Evolutionary conservation across 2,329 filamentous ascomycete species (phyloP).

Genomic region (Metarhizium album): DNA sequence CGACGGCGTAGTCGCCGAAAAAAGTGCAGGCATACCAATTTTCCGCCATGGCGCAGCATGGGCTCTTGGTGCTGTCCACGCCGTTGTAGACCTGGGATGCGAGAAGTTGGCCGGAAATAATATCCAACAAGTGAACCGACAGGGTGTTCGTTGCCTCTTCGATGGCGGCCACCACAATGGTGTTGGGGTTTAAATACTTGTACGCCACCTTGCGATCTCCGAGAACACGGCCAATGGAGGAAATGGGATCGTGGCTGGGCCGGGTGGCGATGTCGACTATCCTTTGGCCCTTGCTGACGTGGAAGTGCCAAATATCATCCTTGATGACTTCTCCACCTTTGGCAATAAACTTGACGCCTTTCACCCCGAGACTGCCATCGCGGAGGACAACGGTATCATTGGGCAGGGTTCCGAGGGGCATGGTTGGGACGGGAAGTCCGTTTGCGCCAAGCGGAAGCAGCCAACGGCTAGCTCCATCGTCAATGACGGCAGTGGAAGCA

Average conservation of each 20-base stretch:
- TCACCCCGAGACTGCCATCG: slow-evolving; percentile 36
- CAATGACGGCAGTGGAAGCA: slow-evolving; percentile 38
- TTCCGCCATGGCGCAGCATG: slow-evolving; percentile 73
- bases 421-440: slow-evolving; percentile 33
- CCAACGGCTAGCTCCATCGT: slow-evolving; percentile 40
- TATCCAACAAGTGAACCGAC: slow-evolving; percentile 72
- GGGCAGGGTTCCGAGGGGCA: slow-evolving; percentile 35
- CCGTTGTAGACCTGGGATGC: slow-evolving; percentile 59
- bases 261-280: slow-evolving; percentile 59
- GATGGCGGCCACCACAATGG: slow-evolving; percentile 62
- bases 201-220: slow-evolving; percentile 89
- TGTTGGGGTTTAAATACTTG: slow-evolving; percentile 91
- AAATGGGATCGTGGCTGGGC: slow-evolving; percentile 72
- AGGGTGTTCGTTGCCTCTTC: slow-evolving; percentile 48
- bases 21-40: slow-evolving; percentile 94
- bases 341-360: slow-evolving; percentile 41
- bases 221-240: slow-evolving; percentile 88
- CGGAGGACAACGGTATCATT: slow-evolving; percentile 45
- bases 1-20: slow-evolving; percentile 48
- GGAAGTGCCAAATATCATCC: slow-evolving; percentile 61
- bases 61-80: slow-evolving; percentile 62
- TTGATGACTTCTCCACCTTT: slow-evolving; percentile 30
- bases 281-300: slow-evolving; percentile 52
- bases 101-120: slow-evolving; percentile 72
- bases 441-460: slow-evolving; percentile 41